A percentile compares a stretch with the other conserved stretches of the same genome.
phyloP scores from a whole-genome alignment of 2,329 filamentous ascomycete species.

The Lecanicillium sp. region DNA sequence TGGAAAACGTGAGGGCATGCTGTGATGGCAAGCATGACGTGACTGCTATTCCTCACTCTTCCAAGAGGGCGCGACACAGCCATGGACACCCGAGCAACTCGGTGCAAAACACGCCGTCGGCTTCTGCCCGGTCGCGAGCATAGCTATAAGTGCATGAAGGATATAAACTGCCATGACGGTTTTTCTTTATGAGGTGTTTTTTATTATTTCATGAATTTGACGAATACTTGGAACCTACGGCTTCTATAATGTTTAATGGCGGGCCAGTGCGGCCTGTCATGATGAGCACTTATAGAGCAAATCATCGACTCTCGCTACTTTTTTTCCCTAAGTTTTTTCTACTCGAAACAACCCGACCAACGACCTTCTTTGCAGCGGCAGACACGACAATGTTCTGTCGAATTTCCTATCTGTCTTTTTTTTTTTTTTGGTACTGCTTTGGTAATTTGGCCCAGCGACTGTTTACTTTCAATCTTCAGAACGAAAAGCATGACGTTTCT shows the following conservation, averaged over 20 bases:
- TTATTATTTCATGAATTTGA: no score
- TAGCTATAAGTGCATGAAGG: neutral
- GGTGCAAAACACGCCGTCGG: conserved; percentile 5
- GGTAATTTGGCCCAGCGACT: neutral
- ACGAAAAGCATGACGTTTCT: no score
- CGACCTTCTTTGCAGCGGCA: conserved; percentile 3
- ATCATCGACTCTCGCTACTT: no score
- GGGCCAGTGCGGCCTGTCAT: no score
- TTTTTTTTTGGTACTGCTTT: neutral
- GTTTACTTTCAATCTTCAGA: no score
- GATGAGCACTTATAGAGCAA: no score
- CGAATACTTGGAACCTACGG: no score
- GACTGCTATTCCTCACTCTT: conserved; percentile 7
- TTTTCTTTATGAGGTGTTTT: neutral
- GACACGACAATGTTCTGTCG: conserved; percentile 1
- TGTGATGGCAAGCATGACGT: conserved; percentile 70
- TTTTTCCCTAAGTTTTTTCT: no score
- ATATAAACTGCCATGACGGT: neutral
- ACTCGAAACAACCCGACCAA: no score
- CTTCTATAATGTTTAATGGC: no score
- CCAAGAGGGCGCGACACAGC: conserved; percentile 8
- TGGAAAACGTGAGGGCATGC: conserved; percentile 94
- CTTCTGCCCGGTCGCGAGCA: conserved; percentile 5
- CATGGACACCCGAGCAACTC: conserved; percentile 4
- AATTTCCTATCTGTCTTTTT: neutral